Evolutionary conservation across 2,329 filamentous ascomycete genomes (phyloP), one percentile per base, ranked within the genome.

Genomic region (Claviceps arundinis): DNA sequence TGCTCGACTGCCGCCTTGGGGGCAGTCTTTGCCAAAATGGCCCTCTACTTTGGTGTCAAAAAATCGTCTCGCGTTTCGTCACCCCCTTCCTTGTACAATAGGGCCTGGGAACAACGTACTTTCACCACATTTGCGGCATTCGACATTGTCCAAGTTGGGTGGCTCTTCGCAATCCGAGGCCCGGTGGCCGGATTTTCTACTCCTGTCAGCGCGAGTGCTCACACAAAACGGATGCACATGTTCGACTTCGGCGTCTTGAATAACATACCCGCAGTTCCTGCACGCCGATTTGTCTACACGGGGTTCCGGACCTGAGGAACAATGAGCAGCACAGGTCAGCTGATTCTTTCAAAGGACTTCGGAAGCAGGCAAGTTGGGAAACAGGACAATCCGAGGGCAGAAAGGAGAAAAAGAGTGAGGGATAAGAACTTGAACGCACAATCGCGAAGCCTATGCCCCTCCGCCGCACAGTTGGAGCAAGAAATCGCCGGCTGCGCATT

Each of bases 401-500:
- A 34, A 34, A 34, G 30, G 1, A 34, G 9, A 30, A 3, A 30
- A 55, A 30, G 14, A 30, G 38, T 22, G 22, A 26, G n/a, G 19
- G 16, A 5, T n/a, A 4, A 41, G 11, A 22, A 19, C 7, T 16
- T 51, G 30, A 34, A 68, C 76, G 66, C 60, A 81, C 85, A 89
- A 58, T 89, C 83, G 50, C 84, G 80, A 50, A 82, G 68, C 53
- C 84, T 82, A 60, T 88, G 84, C 9, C 83, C 84, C 26, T 72
- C 67, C 41, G 75, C 72, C 4, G 74, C 68, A 57, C 85, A 88
- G 68, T 87, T 84, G 68, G 71, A 76, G 63, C 85, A 89, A 47
- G 71, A 72, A 48, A 85, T 74, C 19, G 69, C 67, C 40, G 72
- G 59, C 14, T 65, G 60, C 42, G 74, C 67, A 2, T 65, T 62